Base-by-base conservation (phyloP, 169 alveolate genomes). In the Plasmodium inui region DNA sequence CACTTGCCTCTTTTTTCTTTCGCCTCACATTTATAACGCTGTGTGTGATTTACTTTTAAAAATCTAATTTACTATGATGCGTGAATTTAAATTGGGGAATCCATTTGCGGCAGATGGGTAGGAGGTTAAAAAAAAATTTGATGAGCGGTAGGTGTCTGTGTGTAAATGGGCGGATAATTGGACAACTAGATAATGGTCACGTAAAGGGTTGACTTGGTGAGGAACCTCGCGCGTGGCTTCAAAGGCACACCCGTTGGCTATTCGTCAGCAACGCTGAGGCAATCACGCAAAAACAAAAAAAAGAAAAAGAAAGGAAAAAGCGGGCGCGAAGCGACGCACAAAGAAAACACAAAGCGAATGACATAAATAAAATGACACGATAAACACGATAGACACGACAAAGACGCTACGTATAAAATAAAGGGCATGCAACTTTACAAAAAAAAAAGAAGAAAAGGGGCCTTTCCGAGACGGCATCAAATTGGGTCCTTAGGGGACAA, bases 401-500 rank as follows among this genome's bases (percentile, higher is more conserved):
- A 67, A 67, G 7, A 22, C 76, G 76, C 41, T 67, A 67, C n/a
- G 76, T 67, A 8, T 9, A 67, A 67, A 67, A 67, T 67, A 67
- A 67, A 26, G 37, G 37, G 37, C 37, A 67, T 67, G 76, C 76
- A 67, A 9, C 22, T 67, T 67, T 26, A 67, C 79, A 85, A 85
- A 85, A 85, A 46, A 55, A 85, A 74, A 72, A 14, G 41, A 81
- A 50, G 22, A 81, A 57, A 72, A 53, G 4, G 10, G 44, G 34
- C 26, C 79, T 46, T 19, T 73, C 86, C 39, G 44, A 70, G 44
- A 3, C 8, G 61, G 73, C 83, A 22, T 55, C 46, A 78, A 73
- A 85, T 85, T 7, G 85, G 79, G 28, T 22, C 61, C 79, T 85
- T 85, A 37, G 93, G 93, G 12, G 93, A 85, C 85, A 85, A 85